Conservation (phyloP, 75 land plant genomes). For the Pinus tabuliformis region DNA sequence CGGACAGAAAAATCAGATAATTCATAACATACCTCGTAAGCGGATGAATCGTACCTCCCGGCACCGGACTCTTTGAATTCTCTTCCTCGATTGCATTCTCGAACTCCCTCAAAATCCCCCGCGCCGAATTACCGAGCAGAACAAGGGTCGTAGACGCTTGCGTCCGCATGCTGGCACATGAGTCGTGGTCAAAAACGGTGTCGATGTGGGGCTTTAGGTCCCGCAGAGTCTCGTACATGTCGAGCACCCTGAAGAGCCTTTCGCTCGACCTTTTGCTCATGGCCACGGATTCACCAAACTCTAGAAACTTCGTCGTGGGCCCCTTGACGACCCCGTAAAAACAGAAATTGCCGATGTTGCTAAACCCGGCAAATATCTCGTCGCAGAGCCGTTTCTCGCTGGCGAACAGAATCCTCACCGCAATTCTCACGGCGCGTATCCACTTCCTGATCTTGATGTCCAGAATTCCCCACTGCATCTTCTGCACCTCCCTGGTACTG, state of each 20-base stretch:
- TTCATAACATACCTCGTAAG: conserved; percentile 73
- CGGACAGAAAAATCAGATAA: conserved; percentile 42
- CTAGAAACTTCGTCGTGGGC: conserved; percentile 51
- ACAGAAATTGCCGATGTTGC: conserved; percentile 21
- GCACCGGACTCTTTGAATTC: conserved; percentile 25
- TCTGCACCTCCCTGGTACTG: conserved; percentile 58
- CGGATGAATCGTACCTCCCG: conserved; percentile 53
- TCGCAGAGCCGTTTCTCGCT: conserved; percentile 59
- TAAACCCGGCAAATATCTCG: conserved; percentile 36
- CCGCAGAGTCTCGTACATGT: conserved; percentile 54
- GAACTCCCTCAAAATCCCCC: conserved; percentile 39
- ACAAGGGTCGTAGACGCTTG: conserved; percentile 38
- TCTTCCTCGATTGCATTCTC: conserved; percentile 24
- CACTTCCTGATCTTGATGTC: conserved; percentile 52
- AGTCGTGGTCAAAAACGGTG: conserved; percentile 34
- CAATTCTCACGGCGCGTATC: conserved; percentile 45
- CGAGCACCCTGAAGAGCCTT: conserved; percentile 54
- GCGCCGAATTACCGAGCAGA: conserved; percentile 37
- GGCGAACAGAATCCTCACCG: conserved; percentile 48
- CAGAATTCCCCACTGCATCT: conserved; percentile 46
- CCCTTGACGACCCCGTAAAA: conserved; percentile 51
- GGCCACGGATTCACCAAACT: conserved; percentile 61
- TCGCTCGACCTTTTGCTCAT: conserved; percentile 41
- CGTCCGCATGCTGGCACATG: conserved; percentile 16
- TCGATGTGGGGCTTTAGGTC: conserved; percentile 41